Base-by-base conservation (phyloP, 352 stramenopile species). In the Phytopythium delawarense region DNA sequence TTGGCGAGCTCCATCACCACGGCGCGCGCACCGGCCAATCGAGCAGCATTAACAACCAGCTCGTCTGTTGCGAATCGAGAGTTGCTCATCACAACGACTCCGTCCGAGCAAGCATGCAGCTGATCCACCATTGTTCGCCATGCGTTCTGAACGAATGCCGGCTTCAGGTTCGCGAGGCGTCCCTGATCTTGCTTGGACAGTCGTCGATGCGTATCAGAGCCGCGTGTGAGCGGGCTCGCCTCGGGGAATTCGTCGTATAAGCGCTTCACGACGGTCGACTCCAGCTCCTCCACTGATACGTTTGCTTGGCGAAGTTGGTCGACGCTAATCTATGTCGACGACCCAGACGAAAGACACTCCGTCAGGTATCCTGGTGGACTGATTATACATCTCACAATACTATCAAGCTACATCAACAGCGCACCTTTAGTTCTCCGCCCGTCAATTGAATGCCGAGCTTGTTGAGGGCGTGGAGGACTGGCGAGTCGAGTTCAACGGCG, bases 1-100 rank as follows among this genome's bases (percentile, higher is more conserved):
- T 86, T 89, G 2, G 79, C 63, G 6, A 89, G 66, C 57, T 89
- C 79, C 68, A 84, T 79, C 4, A 84, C 57, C 7, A 84, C 61
- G 1, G 77, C 69, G 7, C 65, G 66, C 2, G 71, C 67, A 18
- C 75, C 74, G 25, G 72, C 70, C 9, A 81, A 28, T 7, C 74
- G 67, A 39, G 77, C 69, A 13, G 65, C 71, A 34, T 71, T 57
- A 15, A 84, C 62, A 1, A 85, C 57, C 7, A 78, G 16, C 34
- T 72, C 35, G 48, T 87, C 77, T 1, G 65, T 64, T 8, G 61
- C 11, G 18, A 59, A 72, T 20, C 70, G 66, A 4, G 77, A 76
- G 42, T 87, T 89, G 18, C 66, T 69, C 37, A 86, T 80, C 9
- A 84, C 61, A n/a, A 86, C 53, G 46, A 89, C 51, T 2, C 76